phyloP scores from a whole-genome alignment of 306 rosid species.

The Glycine tomentella region DNA sequence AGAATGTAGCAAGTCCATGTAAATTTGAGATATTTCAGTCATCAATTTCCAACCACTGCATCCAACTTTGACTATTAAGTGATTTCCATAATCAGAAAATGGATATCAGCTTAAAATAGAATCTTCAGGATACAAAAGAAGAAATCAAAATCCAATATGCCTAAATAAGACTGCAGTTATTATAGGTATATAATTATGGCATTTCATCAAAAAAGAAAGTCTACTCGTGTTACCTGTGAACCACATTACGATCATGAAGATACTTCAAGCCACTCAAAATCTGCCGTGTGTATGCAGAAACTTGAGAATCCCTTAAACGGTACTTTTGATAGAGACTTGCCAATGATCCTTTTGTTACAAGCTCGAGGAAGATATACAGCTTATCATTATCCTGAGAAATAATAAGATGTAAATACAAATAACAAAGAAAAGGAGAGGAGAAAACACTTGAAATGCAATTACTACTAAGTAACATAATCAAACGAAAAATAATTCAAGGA shows the following conservation, averaged over 20 bases:
- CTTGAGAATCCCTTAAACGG: conserved; percentile 62
- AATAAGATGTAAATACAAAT: conserved; percentile 19
- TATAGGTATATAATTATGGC: not conserved
- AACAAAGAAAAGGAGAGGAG: conserved; percentile 8
- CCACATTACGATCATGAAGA: conserved; percentile 66
- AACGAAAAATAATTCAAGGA: not conserved
- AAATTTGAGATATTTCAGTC: conserved; percentile 10
- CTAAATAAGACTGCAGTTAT: conserved; percentile 3
- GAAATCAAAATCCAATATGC: conserved; percentile 3
- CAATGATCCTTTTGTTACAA: conserved; percentile 68
- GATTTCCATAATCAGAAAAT: not conserved
- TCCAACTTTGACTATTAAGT: conserved; percentile 9
- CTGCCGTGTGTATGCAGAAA: conserved; percentile 66
- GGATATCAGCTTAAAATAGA: not conserved
- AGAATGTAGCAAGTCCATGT: conserved; percentile 28
- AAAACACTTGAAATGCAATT: not conserved
- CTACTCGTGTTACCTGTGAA: conserved; percentile 59
- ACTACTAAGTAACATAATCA: not conserved
- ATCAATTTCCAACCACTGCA: conserved; percentile 15
- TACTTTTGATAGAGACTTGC: conserved; percentile 61
- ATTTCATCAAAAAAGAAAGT: conserved; percentile 23
- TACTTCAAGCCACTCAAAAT: conserved; percentile 67
- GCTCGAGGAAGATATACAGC: conserved; percentile 71
- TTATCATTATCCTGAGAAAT: conserved; percentile 53
- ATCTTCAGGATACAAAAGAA: conserved; percentile 23